Base-by-base conservation (phyloP, 192 early-diverging fungal species). In the Rhizophagus clarus region DNA sequence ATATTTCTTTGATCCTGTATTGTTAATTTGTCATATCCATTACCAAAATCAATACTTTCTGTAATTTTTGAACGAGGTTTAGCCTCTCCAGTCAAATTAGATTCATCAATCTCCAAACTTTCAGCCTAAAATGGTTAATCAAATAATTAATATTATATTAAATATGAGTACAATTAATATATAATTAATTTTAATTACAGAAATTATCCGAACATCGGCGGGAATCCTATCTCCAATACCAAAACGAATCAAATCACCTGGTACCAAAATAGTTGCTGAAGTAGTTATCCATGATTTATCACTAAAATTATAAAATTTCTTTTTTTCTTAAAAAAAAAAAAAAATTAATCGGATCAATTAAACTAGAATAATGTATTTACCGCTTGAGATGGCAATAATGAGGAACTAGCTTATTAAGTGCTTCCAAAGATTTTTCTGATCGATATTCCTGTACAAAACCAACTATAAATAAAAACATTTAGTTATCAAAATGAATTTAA, bases 101-200 rank as follows among this genome's bases (percentile, higher is more conserved):
- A 95, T 81, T 98, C 96, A 84, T 99, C 97, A 68, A 99, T 88
- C 67, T 97, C 94, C 37, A 97, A 85, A 82, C 96, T 94, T 45
- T 93, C 84, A 6, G 93, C 91, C 79, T 88, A 77, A 6, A 22
- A 11, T 26, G 14, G 60, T 60, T 37, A 72, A 66, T 40, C 20
- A 67, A 74, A n/a, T 22, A 62, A 24, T 74, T 66, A 75, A 11
- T 37, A 40, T 40, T 5, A 63, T 5, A 7, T 76, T 8, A 28
- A 51, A 49, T 22, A 69, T 20, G 4, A 34, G 3, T 69, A 20
- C n/a, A 7, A 69, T 68, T 61, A 62, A 31, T 42, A 32, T 32
- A 61, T 28, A 47, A 14, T 29, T 40, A 56, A 37, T 56, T 61
- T 15, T 28, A 67, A 28, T 72, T 32, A 32, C 91, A 1, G 84